These are phyloP conservation scores for Naematelia encephala DNA, from an alignment of 768 basidiomycete genomes.

Conservation along the genomic window DNA sequence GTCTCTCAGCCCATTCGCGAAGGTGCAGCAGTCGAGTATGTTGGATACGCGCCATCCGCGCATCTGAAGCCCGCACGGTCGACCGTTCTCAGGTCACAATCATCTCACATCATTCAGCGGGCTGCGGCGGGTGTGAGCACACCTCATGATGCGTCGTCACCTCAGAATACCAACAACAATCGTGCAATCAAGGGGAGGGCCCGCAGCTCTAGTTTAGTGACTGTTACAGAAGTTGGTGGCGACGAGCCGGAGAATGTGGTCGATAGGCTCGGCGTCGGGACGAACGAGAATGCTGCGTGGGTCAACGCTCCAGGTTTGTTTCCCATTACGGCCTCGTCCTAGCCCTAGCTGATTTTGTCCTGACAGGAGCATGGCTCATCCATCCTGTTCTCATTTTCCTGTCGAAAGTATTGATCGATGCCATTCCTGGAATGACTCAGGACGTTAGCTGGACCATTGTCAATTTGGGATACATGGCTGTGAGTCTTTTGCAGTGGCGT, in stretches of 20 bases:
- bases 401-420: slow-evolving; percentile 90
- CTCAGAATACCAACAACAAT: background rate
- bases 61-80: slow-evolving; percentile 21
- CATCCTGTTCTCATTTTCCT: slow-evolving; percentile 86
- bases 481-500: slow-evolving; percentile 55
- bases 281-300: slow-evolving; percentile 52
- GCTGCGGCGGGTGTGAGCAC: background rate
- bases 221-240: slow-evolving; percentile 52
- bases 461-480: slow-evolving; percentile 83
- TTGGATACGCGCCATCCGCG: background rate
- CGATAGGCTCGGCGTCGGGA: slow-evolving; percentile 47
- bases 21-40: slow-evolving; percentile 13
- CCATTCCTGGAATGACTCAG: slow-evolving; percentile 88
- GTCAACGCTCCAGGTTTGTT: slow-evolving; percentile 52
- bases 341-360: background rate
- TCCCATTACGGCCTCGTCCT: background rate
- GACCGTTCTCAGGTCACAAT: slow-evolving; percentile 23
- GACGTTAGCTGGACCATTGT: slow-evolving; percentile 93
- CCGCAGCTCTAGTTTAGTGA: slow-evolving; percentile 50
- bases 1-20: slow-evolving; percentile 45
- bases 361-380: slow-evolving; percentile 96
- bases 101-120: slow-evolving; percentile 21
- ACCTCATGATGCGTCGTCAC: background rate
- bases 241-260: slow-evolving; percentile 50
- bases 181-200: slow-evolving; percentile 33